Percentiles rank a stretch among this genome's conserved stretches.
phyloP scores from a whole-genome alignment of 306 rosid genomes.

The Lupinus albus region DNA sequence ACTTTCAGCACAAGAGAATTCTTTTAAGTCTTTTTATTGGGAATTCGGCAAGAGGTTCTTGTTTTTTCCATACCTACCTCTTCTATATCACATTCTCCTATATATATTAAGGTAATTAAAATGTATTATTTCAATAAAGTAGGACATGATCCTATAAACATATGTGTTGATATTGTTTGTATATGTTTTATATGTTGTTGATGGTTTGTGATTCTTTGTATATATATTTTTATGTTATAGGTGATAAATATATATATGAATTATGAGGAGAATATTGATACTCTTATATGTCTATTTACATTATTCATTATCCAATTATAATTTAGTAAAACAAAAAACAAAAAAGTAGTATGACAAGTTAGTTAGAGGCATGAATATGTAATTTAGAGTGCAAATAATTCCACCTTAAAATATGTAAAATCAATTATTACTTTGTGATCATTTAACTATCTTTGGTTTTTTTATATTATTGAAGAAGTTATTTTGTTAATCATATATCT shows the following conservation, averaged over 20 bases:
- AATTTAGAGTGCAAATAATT: too few relatives aligned
- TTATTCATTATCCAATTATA: too few relatives aligned
- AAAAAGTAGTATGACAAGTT: too few relatives aligned
- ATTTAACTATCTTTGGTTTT: too few relatives aligned
- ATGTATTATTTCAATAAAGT: not conserved
- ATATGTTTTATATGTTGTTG: slow-evolving; percentile 23
- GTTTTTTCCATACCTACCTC: slow-evolving; percentile 40
- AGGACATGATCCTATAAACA: not conserved
- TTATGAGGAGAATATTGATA: too few relatives aligned
- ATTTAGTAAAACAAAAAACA: too few relatives aligned
- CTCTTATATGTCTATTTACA: too few relatives aligned
- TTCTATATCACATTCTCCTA: slow-evolving; percentile 11
- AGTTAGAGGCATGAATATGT: too few relatives aligned
- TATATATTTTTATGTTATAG: not conserved
- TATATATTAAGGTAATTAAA: slow-evolving; percentile 26
- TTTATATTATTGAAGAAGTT: too few relatives aligned
- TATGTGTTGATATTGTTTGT: slow-evolving; percentile 22
- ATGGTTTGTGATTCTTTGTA: not conserved
- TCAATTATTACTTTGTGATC: too few relatives aligned
- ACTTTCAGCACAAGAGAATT: slow-evolving; percentile 52
- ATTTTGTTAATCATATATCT: too few relatives aligned
- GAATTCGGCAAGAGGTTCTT: slow-evolving; percentile 39
- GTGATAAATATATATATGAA: not conserved
- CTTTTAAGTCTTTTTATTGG: slow-evolving; percentile 43
- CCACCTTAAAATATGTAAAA: too few relatives aligned